These are phyloP conservation scores for Heliamphora exappendiculata DNA, from an alignment of 148 eudicot species.

Conservation along the genomic window DNA sequence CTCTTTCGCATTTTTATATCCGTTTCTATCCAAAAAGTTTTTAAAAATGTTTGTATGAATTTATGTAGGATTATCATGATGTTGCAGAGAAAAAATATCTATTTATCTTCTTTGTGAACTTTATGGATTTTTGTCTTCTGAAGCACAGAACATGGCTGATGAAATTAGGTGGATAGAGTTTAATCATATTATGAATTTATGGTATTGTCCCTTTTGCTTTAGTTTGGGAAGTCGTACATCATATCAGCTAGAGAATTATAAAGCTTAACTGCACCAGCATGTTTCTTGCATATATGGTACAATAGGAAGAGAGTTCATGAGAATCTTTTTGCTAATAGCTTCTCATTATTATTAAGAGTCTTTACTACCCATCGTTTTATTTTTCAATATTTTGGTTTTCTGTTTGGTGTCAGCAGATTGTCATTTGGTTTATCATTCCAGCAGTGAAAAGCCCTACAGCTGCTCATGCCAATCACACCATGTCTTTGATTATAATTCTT, in stretches of 20 bases:
- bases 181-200: not conserved
- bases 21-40: too few relatives aligned
- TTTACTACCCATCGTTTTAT: not conserved
- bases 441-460: conserved; percentile 26
- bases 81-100: too few relatives aligned
- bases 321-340: not conserved
- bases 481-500: conserved; percentile 55
- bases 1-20: too few relatives aligned
- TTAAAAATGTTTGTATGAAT: too few relatives aligned
- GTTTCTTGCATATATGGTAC: not conserved
- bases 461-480: conserved; percentile 46
- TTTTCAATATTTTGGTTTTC: not conserved
- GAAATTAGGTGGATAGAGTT: not conserved
- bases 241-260: not conserved
- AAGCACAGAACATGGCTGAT: too few relatives aligned
- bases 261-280: not conserved
- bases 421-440: conserved; percentile 61
- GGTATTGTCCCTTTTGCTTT: not conserved
- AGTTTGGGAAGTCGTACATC: not conserved
- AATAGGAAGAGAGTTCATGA: not conserved
- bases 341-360: not conserved
- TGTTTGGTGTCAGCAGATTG: conserved; percentile 36
- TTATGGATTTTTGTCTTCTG: too few relatives aligned
- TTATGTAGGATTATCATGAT: too few relatives aligned
- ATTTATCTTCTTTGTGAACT: too few relatives aligned